Base-by-base conservation (phyloP, 2,329 filamentous ascomycete genomes). In the Epichloe uncinata region DNA sequence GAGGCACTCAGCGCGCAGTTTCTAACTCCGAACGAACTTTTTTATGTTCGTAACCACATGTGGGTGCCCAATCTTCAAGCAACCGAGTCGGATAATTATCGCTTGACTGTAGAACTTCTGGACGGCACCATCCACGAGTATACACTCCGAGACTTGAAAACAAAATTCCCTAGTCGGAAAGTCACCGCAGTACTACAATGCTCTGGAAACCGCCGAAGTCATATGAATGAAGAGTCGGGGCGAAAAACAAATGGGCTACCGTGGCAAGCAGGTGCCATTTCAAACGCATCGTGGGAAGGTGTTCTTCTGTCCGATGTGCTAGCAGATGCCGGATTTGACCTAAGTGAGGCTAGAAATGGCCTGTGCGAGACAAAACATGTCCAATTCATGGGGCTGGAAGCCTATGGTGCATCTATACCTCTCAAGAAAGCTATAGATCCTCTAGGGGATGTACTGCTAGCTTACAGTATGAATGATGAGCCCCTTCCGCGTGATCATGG, bases 401-500 rank as follows among this genome's bases (percentile, higher is more conserved):
- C 79, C 13, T 81, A 82, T 58, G 74, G 74, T 51, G 71, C 79
- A 13, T 82, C 74, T 37, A 82, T 84, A 43, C 78, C 80, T 1
- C 69, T 83, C 45, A 66, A 71, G 35, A 74, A 79, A 20, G 76
- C 76, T 0, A 61, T 82, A 16, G 78, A 82, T 46, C 75, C 76
- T 0, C 70, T 72, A 36, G 78, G 75, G 48, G 82, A 86, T 54
- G 82, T 85, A 6, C 66, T 86, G 30, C 67, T 85, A 0, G 81
- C 82, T 0, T 84, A 79, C 56, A 71, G 72, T 45, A 86, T 86
- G 82, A 85, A 85, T 54, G 81, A 78, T 46, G 60, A 74, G 51
- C 70, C 77, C 0, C 66, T 86, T 1, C 79, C 81, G 0, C 73
- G 72, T 2, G 81, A 85, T 52, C 82, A 86, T 56, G 82, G 82